Percentiles rank a stretch among this genome's conserved stretches.
Evolutionary conservation across 139 green algal species (phyloP).

Genomic region (Asterochloris sp.): DNA sequence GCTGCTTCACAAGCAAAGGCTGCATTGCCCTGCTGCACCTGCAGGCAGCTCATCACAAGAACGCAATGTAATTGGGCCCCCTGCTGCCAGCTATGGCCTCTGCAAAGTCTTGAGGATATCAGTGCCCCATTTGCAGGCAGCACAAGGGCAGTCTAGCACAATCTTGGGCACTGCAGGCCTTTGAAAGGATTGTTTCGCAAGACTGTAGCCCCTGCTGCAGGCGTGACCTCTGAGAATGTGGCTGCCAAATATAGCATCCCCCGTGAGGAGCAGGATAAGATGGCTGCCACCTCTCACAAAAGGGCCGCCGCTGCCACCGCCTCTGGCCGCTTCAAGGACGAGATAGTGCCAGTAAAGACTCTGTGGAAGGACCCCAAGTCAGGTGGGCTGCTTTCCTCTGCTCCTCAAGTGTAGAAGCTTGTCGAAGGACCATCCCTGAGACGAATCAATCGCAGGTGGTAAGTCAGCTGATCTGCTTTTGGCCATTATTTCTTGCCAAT

Average conservation of each 20-base stretch:
- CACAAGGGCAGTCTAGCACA: not conserved
- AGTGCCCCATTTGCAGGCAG: not conserved
- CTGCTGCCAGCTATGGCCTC: not conserved
- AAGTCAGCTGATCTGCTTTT: too few species aligned
- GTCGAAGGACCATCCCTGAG: not conserved
- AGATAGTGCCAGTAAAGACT: conserved; percentile 96
- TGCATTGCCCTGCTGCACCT: too few species aligned
- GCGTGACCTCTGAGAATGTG: conserved; percentile 98
- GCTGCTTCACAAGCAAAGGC: too few species aligned
- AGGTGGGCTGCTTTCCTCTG: not conserved
- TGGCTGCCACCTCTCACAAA: conserved; percentile 68
- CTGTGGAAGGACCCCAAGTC: conserved; percentile 39
- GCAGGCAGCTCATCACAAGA: too few species aligned
- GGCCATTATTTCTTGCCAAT: too few species aligned
- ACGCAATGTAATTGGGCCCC: not conserved
- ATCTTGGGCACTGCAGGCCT: too few species aligned
- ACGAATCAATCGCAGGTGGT: too few species aligned
- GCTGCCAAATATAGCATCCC: conserved; percentile 81
- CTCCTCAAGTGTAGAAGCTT: not conserved
- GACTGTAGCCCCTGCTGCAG: conserved; percentile 12
- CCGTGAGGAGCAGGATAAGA: conserved; percentile 71
- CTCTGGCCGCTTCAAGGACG: conserved; percentile 82
- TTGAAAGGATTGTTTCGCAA: too few species aligned
- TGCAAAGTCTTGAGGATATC: not conserved
- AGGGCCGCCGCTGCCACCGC: conserved; percentile 78